Evolutionary conservation across 2,329 filamentous ascomycete species (phyloP).

Genomic region (Coleophoma cylindrospora): DNA sequence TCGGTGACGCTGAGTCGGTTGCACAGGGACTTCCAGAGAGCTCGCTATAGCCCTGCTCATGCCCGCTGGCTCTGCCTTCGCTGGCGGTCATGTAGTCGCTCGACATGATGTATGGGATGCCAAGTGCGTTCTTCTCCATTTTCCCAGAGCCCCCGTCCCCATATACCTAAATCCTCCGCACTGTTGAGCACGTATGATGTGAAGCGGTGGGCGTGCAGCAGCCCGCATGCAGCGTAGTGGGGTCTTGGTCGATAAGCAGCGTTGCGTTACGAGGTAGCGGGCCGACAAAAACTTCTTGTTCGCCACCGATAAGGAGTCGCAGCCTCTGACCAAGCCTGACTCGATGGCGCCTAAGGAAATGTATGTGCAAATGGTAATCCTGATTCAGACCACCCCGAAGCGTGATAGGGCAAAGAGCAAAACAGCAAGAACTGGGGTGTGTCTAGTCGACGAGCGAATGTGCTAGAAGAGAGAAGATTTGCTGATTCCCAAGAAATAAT

Average conservation of each 20-base stretch:
- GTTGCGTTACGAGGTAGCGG: neutral
- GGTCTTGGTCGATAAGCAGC: neutral
- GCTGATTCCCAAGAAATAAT: too few relatives aligned
- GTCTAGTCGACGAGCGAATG: too few relatives aligned
- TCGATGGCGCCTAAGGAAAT: neutral
- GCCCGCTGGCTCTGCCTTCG: constrained; percentile 7
- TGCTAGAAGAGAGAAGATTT: too few relatives aligned
- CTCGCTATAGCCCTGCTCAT: constrained; percentile 9
- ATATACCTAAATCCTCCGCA: neutral
- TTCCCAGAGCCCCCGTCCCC: neutral
- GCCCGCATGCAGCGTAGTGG: constrained; percentile 1
- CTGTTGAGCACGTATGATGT: neutral
- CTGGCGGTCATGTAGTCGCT: constrained; percentile 15
- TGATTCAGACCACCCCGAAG: neutral
- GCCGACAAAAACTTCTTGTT: neutral
- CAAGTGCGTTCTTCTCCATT: neutral
- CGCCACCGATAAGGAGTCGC: constrained; percentile 5
- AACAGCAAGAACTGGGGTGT: neutral
- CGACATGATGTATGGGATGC: constrained; percentile 10
- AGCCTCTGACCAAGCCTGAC: neutral
- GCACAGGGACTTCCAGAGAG: constrained; percentile 10
- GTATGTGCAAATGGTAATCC: neutral
- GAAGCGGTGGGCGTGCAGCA: neutral
- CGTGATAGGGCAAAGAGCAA: neutral
- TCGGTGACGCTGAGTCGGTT: constrained; percentile 15